phyloP scores from a whole-genome alignment of 768 basidiomycete species.

The Termitomyces sp. region DNA sequence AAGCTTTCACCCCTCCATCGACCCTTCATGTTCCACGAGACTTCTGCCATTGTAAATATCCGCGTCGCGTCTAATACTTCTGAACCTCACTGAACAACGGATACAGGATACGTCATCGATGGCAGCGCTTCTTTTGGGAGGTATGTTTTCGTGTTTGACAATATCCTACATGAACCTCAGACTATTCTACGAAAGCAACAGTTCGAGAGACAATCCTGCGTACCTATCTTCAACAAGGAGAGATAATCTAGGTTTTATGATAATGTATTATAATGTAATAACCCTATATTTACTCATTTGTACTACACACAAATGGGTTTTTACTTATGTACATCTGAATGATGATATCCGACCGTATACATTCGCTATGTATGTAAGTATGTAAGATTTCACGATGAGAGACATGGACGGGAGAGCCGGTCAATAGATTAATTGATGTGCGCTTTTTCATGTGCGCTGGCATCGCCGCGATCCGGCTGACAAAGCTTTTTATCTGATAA shows the following conservation, averaged over 20 bases:
- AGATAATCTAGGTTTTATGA: slow-evolving; percentile 13
- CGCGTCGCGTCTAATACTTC: neutral
- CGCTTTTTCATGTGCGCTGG: no score
- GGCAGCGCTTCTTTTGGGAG: slow-evolving; percentile 33
- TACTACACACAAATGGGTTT: no score
- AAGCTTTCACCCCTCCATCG: slow-evolving; percentile 53
- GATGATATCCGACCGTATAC: no score
- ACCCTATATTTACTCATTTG: no score
- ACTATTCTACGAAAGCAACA: neutral
- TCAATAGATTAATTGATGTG: no score
- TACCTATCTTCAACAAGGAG: slow-evolving; percentile 31
- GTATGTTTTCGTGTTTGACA: slow-evolving; percentile 8
- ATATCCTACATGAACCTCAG: neutral
- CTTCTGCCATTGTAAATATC: slow-evolving; percentile 61
- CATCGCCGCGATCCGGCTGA: no score
- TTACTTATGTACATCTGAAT: no score
- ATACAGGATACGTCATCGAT: slow-evolving; percentile 39
- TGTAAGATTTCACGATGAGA: no score
- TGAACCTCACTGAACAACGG: neutral
- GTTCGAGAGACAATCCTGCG: slow-evolving; percentile 40
- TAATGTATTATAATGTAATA: no score
- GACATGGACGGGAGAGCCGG: no score
- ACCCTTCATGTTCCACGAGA: slow-evolving; percentile 66
- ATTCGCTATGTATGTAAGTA: no score
- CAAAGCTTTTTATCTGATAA: slow-evolving; percentile 3